Base-by-base conservation (phyloP, 306 rosid genomes). In the Inga oerstediana region DNA sequence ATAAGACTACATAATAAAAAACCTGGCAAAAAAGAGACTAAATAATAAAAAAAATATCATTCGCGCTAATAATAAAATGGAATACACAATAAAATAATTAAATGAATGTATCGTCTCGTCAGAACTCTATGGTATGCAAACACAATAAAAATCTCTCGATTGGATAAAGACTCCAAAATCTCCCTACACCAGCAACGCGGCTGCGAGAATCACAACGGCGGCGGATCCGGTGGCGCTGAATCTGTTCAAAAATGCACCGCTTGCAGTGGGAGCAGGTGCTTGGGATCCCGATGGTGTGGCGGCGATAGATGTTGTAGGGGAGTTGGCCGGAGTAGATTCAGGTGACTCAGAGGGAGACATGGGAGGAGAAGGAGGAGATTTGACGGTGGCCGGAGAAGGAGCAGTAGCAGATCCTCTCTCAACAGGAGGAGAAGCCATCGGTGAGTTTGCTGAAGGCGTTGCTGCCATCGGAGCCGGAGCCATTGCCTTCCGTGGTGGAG, bases 301-400 rank as follows among this genome's bases (percentile, higher is more conserved):
- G 7, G 87, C 61, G 61, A 87, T 87, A 4, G 87, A 58, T 0
- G 41, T 39, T 5, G 41, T 39, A 7, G 94, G 93, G 83, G 89
- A 35, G 4, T 34, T 11, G 0, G 80, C 8, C 9, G 86, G 87
- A 61, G 65, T 2, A 44, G 19, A 43, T 3, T 71, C 82, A 0
- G 93, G 87, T 1, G 91, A 58, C 0, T 2, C 70, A 8, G 88
- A 9, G 4, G 89, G 11, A 27, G 82, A n/a, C 1, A 82, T 68
- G 37, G n/a, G n/a, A n/a, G 91, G 66, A 37, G 87, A 49, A 0
- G 91, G 90, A 3, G 90, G 91, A 79, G 94, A 87, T 78, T 46
- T 37, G 70, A 35, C 58, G 76, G 43, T 3, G 77, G 69, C 3
- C 0, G 90, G 85, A 1, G 91, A 78, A 30, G 89, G 86, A 75